Evolutionary conservation across 176 grass and related monocot genomes (phyloP).

Genomic region (Phyllostachys edulis): DNA sequence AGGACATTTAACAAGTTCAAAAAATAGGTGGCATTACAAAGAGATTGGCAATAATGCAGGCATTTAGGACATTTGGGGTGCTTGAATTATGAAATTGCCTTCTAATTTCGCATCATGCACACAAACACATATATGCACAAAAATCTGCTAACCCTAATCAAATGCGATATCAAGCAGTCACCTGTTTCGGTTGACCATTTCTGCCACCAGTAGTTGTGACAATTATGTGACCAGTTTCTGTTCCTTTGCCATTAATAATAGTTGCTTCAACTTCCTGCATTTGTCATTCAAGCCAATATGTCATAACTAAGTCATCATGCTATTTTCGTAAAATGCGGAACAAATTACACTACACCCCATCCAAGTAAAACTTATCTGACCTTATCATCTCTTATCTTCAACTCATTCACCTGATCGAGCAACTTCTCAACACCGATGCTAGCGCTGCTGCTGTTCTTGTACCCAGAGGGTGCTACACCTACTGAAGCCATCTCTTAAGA

Average conservation of each 20-base stretch:
- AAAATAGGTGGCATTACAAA: background rate
- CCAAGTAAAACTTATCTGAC: slow-evolving; percentile 7
- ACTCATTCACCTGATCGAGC: slow-evolving; percentile 59
- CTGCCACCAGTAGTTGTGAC: slow-evolving; percentile 75
- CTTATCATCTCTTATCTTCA: slow-evolving; percentile 85
- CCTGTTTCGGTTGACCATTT: slow-evolving; percentile 83
- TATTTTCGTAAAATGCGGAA: background rate
- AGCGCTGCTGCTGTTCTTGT: slow-evolving; percentile 40
- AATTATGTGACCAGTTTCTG: slow-evolving; percentile 86
- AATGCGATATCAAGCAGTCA: slow-evolving; percentile 14
- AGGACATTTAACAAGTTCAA: background rate
- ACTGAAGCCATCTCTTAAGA: slow-evolving; percentile 49
- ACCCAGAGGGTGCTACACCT: slow-evolving; percentile 46
- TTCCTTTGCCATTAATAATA: slow-evolving; percentile 72
- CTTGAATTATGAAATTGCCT: background rate
- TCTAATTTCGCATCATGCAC: background rate
- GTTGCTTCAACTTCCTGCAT: slow-evolving; percentile 73
- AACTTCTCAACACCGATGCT: slow-evolving; percentile 52
- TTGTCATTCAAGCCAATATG: slow-evolving; percentile 16
- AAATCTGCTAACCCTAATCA: background rate
- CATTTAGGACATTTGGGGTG: background rate
- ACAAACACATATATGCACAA: background rate
- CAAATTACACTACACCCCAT: background rate
- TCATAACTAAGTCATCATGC: background rate
- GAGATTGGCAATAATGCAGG: background rate